phyloP scores from a whole-genome alignment of 768 basidiomycete species.

The Amanita rimosa region DNA sequence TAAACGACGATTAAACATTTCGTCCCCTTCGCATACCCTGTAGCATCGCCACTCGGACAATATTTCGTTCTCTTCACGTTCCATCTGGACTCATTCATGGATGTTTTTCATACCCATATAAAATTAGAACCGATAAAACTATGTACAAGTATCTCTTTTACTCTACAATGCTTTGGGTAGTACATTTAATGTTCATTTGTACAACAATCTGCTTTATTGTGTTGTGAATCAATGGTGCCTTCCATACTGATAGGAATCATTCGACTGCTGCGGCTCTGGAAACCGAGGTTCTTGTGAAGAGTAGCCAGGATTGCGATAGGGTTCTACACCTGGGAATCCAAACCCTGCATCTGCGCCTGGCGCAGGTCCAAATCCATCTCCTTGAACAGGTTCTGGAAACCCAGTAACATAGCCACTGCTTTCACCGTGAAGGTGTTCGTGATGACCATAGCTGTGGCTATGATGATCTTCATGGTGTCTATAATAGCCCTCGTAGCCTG shows the following conservation, averaged over 20 bases:
- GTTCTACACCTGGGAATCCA: conserved; percentile 25
- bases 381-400: conserved; percentile 1
- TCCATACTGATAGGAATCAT: conserved; percentile 8
- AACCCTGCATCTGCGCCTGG: conserved; percentile 6
- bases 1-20: conserved; percentile 19
- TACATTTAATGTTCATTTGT: neutral
- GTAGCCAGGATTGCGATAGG: conserved; percentile 16
- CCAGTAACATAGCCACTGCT: conserved; percentile 3
- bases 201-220: neutral
- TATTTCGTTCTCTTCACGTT: neutral
- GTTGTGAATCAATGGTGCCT: neutral
- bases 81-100: neutral
- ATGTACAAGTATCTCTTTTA: too few relatives aligned
- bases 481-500: neutral
- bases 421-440: neutral
- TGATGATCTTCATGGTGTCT: neutral
- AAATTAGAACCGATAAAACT: neutral
- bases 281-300: conserved; percentile 12
- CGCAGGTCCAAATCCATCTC: neutral
- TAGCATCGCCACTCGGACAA: neutral
- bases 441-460: neutral
- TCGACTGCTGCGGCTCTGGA: conserved; percentile 15
- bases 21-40: neutral
- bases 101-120: neutral
- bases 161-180: neutral